These are phyloP conservation scores for Rhynchospora pubera DNA, from an alignment of 176 grass and related monocot species.

Conservation along the genomic window DNA sequence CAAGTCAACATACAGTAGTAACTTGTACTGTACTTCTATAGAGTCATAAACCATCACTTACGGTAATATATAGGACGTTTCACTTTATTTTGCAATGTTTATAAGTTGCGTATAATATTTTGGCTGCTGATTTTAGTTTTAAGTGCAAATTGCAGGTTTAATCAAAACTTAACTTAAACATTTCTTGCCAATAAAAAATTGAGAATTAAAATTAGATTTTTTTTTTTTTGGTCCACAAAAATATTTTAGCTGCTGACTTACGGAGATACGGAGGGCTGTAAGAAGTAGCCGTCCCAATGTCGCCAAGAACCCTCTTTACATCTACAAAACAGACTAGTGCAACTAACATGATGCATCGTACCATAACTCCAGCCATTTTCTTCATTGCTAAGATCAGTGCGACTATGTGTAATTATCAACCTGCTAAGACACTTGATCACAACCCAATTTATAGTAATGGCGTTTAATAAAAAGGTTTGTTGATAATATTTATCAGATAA, in stretches of 20 bases:
- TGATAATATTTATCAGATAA: neutral
- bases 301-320: conserved; percentile 10
- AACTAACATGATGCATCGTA: neutral
- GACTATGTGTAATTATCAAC: neutral
- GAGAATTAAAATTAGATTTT: too few relatives aligned
- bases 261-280: conserved; percentile 39
- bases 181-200: too few relatives aligned
- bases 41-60: too few relatives aligned
- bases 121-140: too few relatives aligned
- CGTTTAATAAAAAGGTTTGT: neutral
- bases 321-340: neutral
- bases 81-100: too few relatives aligned
- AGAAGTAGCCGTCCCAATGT: conserved; percentile 31
- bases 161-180: too few relatives aligned
- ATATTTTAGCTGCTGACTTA: neutral
- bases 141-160: too few relatives aligned
- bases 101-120: too few relatives aligned
- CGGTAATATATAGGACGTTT: too few relatives aligned
- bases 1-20: too few relatives aligned
- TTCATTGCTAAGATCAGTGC: neutral
- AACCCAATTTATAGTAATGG: neutral
- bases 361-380: neutral
- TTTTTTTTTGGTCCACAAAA: too few relatives aligned
- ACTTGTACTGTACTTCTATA: too few relatives aligned
- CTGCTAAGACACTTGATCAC: neutral